phyloP scores from a whole-genome alignment of 768 basidiomycete genomes.

The Kwoniella dendrophila region DNA sequence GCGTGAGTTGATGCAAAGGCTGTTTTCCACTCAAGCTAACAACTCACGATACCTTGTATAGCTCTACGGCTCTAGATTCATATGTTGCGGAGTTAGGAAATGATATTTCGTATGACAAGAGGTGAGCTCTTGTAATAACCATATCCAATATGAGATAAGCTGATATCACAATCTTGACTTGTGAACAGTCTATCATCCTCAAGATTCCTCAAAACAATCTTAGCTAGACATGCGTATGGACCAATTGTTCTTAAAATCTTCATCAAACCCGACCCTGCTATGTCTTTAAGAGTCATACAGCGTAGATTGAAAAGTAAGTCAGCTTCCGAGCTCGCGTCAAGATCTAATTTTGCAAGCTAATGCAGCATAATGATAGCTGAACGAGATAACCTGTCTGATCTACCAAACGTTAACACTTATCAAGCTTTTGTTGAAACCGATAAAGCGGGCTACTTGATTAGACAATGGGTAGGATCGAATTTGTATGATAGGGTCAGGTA shows the following conservation, averaged over 20 bases:
- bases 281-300: constrained; percentile 74
- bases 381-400: constrained; percentile 77
- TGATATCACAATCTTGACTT: too few species aligned
- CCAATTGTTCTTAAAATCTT: constrained; percentile 90
- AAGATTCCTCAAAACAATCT: constrained; percentile 80
- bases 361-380: constrained; percentile 64
- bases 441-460: constrained; percentile 88
- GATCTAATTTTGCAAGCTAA: background rate
- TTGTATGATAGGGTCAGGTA: constrained; percentile 97
- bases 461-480: constrained; percentile 92
- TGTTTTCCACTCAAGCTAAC: background rate
- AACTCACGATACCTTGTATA: constrained; percentile 13
- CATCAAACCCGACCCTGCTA: constrained; percentile 85
- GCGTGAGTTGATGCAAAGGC: constrained; percentile 40
- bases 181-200: constrained; percentile 66
- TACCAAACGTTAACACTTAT: constrained; percentile 85
- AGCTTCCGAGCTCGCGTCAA: background rate
- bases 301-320: constrained; percentile 70
- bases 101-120: constrained; percentile 89
- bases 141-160: too few species aligned
- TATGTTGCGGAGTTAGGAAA: constrained; percentile 84
- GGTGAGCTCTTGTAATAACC: too few species aligned
- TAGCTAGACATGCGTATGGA: constrained; percentile 80
- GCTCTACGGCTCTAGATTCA: constrained; percentile 72
- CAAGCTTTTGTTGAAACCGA: constrained; percentile 91